Percentiles rank a stretch among this genome's conserved stretches.
phyloP scores from a whole-genome alignment of 2,329 filamentous ascomycete genomes.

The Cercospora sp. region DNA sequence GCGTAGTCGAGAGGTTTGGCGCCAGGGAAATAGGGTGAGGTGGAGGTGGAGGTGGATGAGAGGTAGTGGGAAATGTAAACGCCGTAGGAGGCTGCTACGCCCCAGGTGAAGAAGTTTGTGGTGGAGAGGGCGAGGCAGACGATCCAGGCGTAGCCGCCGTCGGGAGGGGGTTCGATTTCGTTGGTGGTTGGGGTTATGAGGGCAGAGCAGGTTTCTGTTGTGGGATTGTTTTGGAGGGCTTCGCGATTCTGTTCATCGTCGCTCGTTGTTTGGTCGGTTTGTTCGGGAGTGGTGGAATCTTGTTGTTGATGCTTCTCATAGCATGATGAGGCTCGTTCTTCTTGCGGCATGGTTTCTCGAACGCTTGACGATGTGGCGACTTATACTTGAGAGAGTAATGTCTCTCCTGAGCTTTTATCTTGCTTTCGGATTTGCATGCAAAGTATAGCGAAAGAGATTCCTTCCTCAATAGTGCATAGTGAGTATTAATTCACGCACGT shows the following conservation, averaged over 20 bases:
- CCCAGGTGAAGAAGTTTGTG: constrained; percentile 40
- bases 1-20: constrained; percentile 44
- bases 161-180: constrained; percentile 29
- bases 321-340: background rate
- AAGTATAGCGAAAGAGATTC: too few species aligned
- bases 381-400: too few species aligned
- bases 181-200: too few species aligned
- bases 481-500: too few species aligned
- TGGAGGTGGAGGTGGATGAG: constrained; percentile 24
- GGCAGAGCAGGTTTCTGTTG: constrained; percentile 5
- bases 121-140: constrained; percentile 32
- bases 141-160: constrained; percentile 44
- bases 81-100: constrained; percentile 41
- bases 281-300: background rate
- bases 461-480: too few species aligned
- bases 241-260: too few species aligned
- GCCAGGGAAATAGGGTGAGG: constrained; percentile 35
- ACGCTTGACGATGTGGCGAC: background rate
- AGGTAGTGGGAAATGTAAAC: constrained; percentile 50
- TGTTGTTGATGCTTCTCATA: background rate
- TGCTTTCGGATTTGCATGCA: too few species aligned
- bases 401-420: too few species aligned
- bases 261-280: background rate
- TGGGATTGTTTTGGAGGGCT: too few species aligned
- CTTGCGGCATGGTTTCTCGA: background rate